A percentile compares a stretch with the other conserved stretches of the same genome.
Conservation (phyloP, 495 filamentous ascomycete genomes). For the Trichoderma gamsii region DNA sequence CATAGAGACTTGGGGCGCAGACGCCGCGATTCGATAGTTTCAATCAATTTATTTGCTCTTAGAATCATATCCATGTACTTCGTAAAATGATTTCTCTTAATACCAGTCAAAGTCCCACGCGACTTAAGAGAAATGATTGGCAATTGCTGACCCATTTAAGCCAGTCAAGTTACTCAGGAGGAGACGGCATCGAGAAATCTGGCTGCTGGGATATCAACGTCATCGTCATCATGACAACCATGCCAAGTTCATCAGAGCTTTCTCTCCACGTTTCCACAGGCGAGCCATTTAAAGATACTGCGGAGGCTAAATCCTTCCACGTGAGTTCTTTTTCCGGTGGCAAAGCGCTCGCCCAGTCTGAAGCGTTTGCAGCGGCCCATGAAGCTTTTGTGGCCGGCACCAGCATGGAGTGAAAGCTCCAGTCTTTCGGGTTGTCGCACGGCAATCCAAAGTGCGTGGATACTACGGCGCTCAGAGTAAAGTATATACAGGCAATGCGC, state of each 20-base stretch:
- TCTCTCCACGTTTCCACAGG: neutral
- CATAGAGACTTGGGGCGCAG: constrained; percentile 23
- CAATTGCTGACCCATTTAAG: too few species aligned
- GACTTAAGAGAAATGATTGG: too few species aligned
- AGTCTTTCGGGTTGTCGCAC: neutral
- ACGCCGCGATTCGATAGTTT: too few species aligned
- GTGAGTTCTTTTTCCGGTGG: neutral
- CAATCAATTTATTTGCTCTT: too few species aligned
- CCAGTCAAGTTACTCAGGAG: neutral
- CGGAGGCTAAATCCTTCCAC: neutral
- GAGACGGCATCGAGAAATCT: neutral
- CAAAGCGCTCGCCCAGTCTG: neutral
- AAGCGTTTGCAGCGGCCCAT: neutral
- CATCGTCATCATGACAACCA: constrained; percentile 2
- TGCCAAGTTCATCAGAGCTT: constrained; percentile 1
- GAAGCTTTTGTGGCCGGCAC: neutral
- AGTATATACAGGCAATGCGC: neutral
- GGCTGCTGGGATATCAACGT: neutral
- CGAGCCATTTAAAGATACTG: neutral
- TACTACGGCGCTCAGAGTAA: neutral
- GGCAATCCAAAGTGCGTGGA: neutral
- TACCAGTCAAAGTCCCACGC: too few species aligned
- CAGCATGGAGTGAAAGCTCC: neutral
- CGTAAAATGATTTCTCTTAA: too few species aligned
- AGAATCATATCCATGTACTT: too few species aligned